A percentile compares a stretch with the other conserved stretches of the same genome.
These are phyloP conservation scores for Trametes maxima DNA, from an alignment of 768 basidiomycete genomes.

Conservation along the genomic window DNA sequence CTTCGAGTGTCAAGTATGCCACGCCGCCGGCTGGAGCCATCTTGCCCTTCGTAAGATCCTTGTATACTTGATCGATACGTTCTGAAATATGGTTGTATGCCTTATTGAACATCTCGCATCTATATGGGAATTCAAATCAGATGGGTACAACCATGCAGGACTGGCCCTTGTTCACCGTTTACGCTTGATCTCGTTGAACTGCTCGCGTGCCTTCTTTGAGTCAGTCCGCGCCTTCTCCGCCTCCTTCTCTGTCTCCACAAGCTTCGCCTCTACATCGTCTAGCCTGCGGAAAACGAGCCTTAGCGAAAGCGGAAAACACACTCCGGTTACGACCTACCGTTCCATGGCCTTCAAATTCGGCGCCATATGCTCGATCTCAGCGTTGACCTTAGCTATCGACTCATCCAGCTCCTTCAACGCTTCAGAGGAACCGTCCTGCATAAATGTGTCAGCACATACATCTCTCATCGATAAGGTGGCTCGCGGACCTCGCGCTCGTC, in stretches of 20 bases:
- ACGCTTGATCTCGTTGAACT: constrained; percentile 86
- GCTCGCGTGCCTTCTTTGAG: constrained; percentile 86
- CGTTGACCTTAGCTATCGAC: constrained; percentile 64
- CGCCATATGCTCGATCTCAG: constrained; percentile 90
- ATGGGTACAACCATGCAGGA: not conserved
- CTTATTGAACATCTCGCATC: constrained; percentile 88
- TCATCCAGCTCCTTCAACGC: constrained; percentile 74
- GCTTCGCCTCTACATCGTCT: constrained; percentile 81
- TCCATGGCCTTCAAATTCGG: constrained; percentile 98
- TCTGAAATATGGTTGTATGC: constrained; percentile 97
- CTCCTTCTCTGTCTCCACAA: constrained; percentile 88
- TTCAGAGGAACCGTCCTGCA: constrained; percentile 62
- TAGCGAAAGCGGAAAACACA: not conserved
- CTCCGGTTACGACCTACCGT: constrained; percentile 47
- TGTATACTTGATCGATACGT: constrained; percentile 93
- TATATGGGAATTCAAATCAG: constrained; percentile 22
- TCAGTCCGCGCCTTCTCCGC: constrained; percentile 91
- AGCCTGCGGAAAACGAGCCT: constrained; percentile 46
- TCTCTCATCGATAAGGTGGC: not conserved
- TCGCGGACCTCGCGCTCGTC: constrained; percentile 67
- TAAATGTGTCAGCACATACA: not conserved
- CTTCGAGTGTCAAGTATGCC: constrained; percentile 94
- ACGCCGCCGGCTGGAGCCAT: constrained; percentile 94
- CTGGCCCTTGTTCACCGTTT: constrained; percentile 51
- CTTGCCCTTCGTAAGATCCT: constrained; percentile 95